These are phyloP conservation scores for Penicillium frequentans DNA, from an alignment of 2,329 filamentous ascomycete species.

Conservation along the genomic window DNA sequence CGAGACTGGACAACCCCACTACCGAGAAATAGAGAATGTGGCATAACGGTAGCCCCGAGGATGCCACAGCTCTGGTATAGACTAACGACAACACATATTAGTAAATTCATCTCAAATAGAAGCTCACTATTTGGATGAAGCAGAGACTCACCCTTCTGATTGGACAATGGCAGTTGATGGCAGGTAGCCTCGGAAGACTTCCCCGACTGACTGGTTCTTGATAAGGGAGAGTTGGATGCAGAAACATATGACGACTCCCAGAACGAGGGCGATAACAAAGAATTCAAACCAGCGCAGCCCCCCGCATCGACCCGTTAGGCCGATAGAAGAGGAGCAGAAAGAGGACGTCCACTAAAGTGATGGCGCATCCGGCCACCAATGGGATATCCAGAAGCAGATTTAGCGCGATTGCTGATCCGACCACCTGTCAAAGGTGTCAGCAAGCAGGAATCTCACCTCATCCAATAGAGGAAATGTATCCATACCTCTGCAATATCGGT, in stretches of 20 bases:
- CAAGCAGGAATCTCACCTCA: not conserved
- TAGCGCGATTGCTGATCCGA: conserved; percentile 58
- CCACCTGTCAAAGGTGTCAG: conserved; percentile 41
- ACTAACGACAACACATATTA: conserved; percentile 22
- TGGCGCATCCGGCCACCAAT: conserved; percentile 56
- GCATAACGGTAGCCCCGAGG: conserved; percentile 58
- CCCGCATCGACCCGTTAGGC: conserved; percentile 53
- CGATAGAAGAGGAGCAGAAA: conserved; percentile 58
- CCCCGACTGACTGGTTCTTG: conserved; percentile 48
- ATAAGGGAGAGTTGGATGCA: conserved; percentile 58
- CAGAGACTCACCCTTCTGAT: conserved; percentile 47
- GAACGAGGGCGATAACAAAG: conserved; percentile 55
- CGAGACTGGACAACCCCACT: conserved; percentile 58
- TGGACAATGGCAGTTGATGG: conserved; percentile 54
- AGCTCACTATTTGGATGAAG: not conserved
- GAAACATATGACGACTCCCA: conserved; percentile 59
- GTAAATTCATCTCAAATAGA: not conserved
- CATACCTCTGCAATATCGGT: conserved; percentile 68
- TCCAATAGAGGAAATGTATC: not conserved
- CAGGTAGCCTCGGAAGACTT: conserved; percentile 57
- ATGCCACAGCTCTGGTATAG: conserved; percentile 57
- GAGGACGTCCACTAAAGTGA: conserved; percentile 57
- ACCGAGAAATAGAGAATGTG: conserved; percentile 59
- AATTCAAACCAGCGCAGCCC: conserved; percentile 55
- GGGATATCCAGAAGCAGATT: conserved; percentile 56